Evolutionary conservation across 768 basidiomycete species (phyloP), one percentile per base, ranked within the genome.

Genomic region (Serendipita sp.): DNA sequence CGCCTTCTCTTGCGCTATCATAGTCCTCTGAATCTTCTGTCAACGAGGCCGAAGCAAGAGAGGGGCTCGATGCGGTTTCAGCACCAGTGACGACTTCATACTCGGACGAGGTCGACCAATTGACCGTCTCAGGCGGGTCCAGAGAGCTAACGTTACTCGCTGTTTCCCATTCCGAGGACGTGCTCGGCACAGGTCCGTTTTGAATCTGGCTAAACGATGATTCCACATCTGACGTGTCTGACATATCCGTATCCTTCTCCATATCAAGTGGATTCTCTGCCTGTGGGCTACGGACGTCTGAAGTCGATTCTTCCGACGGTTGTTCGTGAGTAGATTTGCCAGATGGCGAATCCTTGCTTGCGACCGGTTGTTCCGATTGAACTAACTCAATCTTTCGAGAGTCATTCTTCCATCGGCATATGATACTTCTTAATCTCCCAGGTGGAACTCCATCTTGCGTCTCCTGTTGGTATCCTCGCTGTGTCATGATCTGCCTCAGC

Each of bases 11-110:
- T 7, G 45, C 45, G 7, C n/a, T 48, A 28, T 20, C 45, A n/a
- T 48, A 48, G 45, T 48, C 45, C 17, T 48, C 45, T n/a, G 45
- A 48, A 48, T 48, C 45, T 20, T 48, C 45, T 48, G 45, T 48
- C 20, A 48, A 20, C 26, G n/a, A 20, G 17, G 45, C 45, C 14
- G 34, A 38, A 38, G 34, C 34, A 5, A 38, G 14, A 38, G 34
- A 38, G 5, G 34, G 34, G 14, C 34, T 38, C 34, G 34, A 38
- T 7, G 14, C 34, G 5, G 34, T 14, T 20, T n/a, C 45, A 17
- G 20, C n/a, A 48, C 26, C 45, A 5, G 45, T 20, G n/a, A 48
- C 20, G 7, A 48, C 45, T n/a, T 48, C 45, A n/a, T 20, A 48
- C n/a, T 48, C 45, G n/a, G 45, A 48, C 9, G 45, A 48, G 38